A percentile compares a stretch with the other conserved stretches of the same genome.
These are phyloP conservation scores for Tricholoma furcatifolium DNA, from an alignment of 768 basidiomycete genomes.

Conservation along the genomic window DNA sequence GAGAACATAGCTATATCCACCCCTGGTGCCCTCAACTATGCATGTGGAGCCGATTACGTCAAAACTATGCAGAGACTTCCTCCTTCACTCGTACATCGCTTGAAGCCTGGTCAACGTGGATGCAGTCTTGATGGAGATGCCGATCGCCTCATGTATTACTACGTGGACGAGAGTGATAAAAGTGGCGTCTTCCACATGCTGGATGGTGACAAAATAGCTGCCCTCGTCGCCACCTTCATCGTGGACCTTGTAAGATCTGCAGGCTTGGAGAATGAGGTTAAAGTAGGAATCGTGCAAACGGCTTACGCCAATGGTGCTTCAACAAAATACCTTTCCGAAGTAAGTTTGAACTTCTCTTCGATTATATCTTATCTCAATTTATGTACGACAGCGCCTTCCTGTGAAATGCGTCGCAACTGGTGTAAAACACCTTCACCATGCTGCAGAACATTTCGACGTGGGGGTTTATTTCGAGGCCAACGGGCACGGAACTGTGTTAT, in stretches of 20 bases:
- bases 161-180: constrained; percentile 78
- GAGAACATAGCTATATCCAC: constrained; percentile 68
- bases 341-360: constrained; percentile 31
- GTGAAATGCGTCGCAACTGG: constrained; percentile 95
- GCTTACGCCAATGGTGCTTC: constrained; percentile 98
- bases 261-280: constrained; percentile 72
- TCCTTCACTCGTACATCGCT: constrained; percentile 60
- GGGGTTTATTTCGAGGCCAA: constrained; percentile 99
- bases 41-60: constrained; percentile 95
- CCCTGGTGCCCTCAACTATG: constrained; percentile 74
- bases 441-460: constrained; percentile 88
- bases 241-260: constrained; percentile 85
- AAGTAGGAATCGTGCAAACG: constrained; percentile 96
- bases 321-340: constrained; percentile 86
- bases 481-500: constrained; percentile 96
- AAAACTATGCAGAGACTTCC: constrained; percentile 91
- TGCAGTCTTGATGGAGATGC: constrained; percentile 98
- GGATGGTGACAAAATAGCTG: constrained; percentile 98
- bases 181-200: constrained; percentile 82
- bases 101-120: constrained; percentile 74
- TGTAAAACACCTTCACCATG: constrained; percentile 97
- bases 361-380: background rate
- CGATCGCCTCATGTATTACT: constrained; percentile 95
- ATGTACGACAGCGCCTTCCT: constrained; percentile 69
- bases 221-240: constrained; percentile 89